phyloP scores from a whole-genome alignment of 2,329 filamentous ascomycete species.

The Diaporthe ampelina region DNA sequence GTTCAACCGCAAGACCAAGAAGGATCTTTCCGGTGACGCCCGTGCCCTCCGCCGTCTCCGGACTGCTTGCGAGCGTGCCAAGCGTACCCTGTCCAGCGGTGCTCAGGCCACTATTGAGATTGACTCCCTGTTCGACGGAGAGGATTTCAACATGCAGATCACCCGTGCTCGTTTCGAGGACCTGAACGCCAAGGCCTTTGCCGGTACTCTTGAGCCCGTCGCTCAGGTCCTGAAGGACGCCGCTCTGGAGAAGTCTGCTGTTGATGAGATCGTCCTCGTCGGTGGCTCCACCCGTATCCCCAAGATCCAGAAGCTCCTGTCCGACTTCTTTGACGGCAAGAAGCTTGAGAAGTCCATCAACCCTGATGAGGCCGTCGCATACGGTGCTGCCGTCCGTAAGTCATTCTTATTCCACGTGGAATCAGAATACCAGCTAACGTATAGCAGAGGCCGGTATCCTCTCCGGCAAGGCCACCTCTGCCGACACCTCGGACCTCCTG shows the following conservation, averaged over 20 bases:
- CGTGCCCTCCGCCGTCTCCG: slow-evolving; percentile 96
- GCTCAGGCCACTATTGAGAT: slow-evolving; percentile 99
- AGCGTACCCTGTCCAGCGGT: slow-evolving; percentile 97
- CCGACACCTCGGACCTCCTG: slow-evolving; percentile 93
- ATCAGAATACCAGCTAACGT: too few species aligned
- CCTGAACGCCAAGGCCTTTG: slow-evolving; percentile 95
- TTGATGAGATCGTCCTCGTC: slow-evolving; percentile 99
- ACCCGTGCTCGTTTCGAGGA: slow-evolving; percentile 99
- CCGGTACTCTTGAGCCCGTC: slow-evolving; percentile 93
- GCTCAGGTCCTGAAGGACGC: slow-evolving; percentile 97
- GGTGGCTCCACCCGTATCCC: slow-evolving; percentile 99
- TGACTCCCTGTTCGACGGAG: slow-evolving; percentile 97
- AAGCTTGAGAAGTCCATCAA: slow-evolving; percentile 99
- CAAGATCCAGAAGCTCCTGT: slow-evolving; percentile 98
- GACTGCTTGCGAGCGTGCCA: slow-evolving; percentile 99
- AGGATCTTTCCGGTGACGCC: slow-evolving; percentile 84
- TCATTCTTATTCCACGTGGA: too few species aligned
- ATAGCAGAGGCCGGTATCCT: slow-evolving; percentile 87
- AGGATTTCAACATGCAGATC: slow-evolving; percentile 97
- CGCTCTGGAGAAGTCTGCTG: slow-evolving; percentile 85
- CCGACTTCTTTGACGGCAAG: slow-evolving; percentile 99
- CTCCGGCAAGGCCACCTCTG: slow-evolving; percentile 96
- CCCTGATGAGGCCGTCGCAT: slow-evolving; percentile 98
- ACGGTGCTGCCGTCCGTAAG: slow-evolving; percentile 96
- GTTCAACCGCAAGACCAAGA: slow-evolving; percentile 85